Evolutionary conservation across 1,284 basidiomycete species (phyloP).

Genomic region (Schizophyllum commune): DNA sequence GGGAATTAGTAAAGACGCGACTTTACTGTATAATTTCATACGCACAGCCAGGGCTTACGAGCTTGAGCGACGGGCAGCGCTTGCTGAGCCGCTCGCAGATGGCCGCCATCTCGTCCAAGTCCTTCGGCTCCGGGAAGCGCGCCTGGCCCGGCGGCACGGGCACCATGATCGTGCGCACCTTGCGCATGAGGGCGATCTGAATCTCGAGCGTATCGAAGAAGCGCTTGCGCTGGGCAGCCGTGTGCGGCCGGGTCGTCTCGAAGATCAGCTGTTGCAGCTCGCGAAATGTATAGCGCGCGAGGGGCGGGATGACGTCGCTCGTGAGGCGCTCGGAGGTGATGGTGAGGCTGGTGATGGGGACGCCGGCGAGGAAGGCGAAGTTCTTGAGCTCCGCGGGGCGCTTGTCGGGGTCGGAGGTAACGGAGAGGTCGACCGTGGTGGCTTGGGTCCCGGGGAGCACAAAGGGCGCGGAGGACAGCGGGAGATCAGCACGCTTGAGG

Average conservation of each 20-base stretch:
- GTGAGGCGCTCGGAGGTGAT: neutral
- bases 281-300: neutral
- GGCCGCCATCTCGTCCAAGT: neutral
- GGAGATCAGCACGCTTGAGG: neutral
- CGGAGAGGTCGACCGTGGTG: neutral
- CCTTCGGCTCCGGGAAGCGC: neutral
- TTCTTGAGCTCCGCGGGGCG: neutral
- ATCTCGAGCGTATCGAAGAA: neutral
- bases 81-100: neutral
- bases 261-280: neutral
- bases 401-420: neutral
- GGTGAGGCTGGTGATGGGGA: neutral
- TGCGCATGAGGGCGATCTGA: neutral
- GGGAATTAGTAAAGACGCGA: no score
- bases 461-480: neutral
- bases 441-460: neutral
- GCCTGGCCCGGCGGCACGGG: neutral
- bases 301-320: neutral
- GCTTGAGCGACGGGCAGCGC: neutral
- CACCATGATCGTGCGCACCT: neutral
- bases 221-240: no score
- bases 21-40: no score
- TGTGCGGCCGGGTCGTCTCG: neutral
- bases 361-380: neutral
- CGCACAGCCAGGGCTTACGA: neutral